Percentiles rank a stretch among this genome's conserved stretches.
Evolutionary conservation across 2,329 filamentous ascomycete species (phyloP).

Genomic region (Acephala macrosclerotiorum): DNA sequence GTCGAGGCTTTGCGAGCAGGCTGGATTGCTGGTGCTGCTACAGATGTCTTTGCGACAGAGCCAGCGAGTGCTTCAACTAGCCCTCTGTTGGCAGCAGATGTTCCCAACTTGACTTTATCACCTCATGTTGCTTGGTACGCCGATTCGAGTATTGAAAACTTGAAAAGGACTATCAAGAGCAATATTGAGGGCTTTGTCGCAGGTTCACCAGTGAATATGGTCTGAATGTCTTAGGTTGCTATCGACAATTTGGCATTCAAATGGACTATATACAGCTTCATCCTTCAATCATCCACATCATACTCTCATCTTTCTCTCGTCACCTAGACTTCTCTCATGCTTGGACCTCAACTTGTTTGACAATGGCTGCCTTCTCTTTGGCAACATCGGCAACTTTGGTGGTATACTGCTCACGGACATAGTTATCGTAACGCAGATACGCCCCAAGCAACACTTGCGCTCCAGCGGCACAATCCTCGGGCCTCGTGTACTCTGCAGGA

Average conservation of each 20-base stretch:
- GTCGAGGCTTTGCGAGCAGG: conserved; percentile 62
- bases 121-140: conserved; percentile 61
- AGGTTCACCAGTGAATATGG: conserved; percentile 37
- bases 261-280: conserved; percentile 4
- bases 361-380: neutral
- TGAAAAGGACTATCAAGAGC: conserved; percentile 50
- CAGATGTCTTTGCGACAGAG: conserved; percentile 75
- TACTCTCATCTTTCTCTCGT: neutral
- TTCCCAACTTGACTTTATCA: conserved; percentile 56
- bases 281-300: no score
- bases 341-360: conserved; percentile 9
- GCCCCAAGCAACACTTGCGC: conserved; percentile 53
- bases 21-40: conserved; percentile 65
- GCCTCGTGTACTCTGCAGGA: conserved; percentile 34
- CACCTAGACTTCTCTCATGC: neutral
- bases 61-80: conserved; percentile 65
- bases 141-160: conserved; percentile 52
- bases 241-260: neutral
- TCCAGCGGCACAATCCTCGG: conserved; percentile 54
- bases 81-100: conserved; percentile 38
- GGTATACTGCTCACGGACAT: conserved; percentile 14
- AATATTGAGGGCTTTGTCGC: conserved; percentile 53
- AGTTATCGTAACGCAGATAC: conserved; percentile 45
- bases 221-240: conserved; percentile 5
- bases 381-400: conserved; percentile 6